Percentiles rank a stretch among this genome's conserved stretches.
phyloP scores from a whole-genome alignment of 805 yeast species.

The Kregervanrija fluxuum region DNA sequence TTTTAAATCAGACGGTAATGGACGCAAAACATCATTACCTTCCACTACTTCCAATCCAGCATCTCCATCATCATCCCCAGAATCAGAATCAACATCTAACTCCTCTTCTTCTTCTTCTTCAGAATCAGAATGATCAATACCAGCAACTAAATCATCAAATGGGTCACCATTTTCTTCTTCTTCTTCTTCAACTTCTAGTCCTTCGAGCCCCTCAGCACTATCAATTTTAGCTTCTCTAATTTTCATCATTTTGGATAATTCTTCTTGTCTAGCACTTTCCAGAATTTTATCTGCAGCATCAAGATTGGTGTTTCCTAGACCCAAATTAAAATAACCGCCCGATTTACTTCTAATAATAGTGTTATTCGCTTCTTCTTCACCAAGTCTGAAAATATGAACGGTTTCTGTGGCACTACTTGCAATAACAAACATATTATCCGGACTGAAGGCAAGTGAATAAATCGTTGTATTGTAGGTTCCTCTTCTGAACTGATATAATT shows the following conservation, averaged over 20 bases:
- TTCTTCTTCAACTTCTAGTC: not conserved
- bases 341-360: constrained; percentile 14
- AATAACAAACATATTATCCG: constrained; percentile 63
- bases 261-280: constrained; percentile 9
- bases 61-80: constrained; percentile 24
- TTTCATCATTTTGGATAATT: constrained; percentile 9
- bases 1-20: constrained; percentile 5
- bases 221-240: constrained; percentile 10
- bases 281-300: constrained; percentile 5
- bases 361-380: constrained; percentile 35
- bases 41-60: constrained; percentile 7
- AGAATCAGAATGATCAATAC: constrained; percentile 3
- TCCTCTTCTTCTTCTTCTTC: not conserved
- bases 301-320: constrained; percentile 5
- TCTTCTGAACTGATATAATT: constrained; percentile 71
- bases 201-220: not conserved
- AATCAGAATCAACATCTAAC: constrained; percentile 18
- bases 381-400: constrained; percentile 81
- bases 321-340: constrained; percentile 6
- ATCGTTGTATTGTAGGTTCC: constrained; percentile 88
- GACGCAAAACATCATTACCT: constrained; percentile 8
- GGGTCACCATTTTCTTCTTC: not conserved
- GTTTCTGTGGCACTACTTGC: constrained; percentile 91
- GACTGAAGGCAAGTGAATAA: constrained; percentile 73
- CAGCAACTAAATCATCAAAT: not conserved